Base-by-base conservation (phyloP, 2,329 filamentous ascomycete genomes). In the Neofusicoccum ribis region DNA sequence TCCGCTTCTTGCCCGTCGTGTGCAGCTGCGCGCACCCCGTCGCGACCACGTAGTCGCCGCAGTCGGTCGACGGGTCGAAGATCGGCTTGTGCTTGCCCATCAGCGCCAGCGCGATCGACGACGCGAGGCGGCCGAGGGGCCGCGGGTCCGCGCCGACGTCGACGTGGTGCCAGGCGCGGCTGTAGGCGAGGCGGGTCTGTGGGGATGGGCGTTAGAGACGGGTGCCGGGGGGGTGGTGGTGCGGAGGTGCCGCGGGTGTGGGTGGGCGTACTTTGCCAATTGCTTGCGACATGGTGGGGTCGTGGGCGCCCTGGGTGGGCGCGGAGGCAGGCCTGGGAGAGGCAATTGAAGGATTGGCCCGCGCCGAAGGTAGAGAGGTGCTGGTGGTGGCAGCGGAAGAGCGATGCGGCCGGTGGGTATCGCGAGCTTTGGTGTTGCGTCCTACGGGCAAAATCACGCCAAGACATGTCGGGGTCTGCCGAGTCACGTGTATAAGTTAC, bases 11-110 rank as follows among this genome's bases (percentile, higher is more conserved):
- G 70, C 95, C 95, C 7, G 95, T 98, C 1, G 89, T 90, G 81
- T 93, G 89, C 58, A 99, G 84, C 54, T 94, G 89, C 46, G 90
- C 86, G 83, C 95, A 98, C 78, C 93, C 89, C 43, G 92, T 92
- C 60, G 95, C 93, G 0, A 99, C 94, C 12, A 99, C 93, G 79
- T 99, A 99, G 87, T 99, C 95, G 72, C 95, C 95, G 85, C 95
- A 98, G 84, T 99, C 95, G 67, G 93, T 97, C 23, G 93, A 97
- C 1, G 95, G 95, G 81, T 98, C 92, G 82, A 89, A 99, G 79
- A 95, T 97, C 23, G 95, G 95, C 82, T 99, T 99, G 86, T 99
- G 91, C 85, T 99, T 99, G 81, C 95, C 95, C 93, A 98, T 97
- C 61, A 97, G 88, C 67, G 92, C 84, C 63, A 89, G 84, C 68